Evolutionary conservation across 768 basidiomycete genomes (phyloP), one percentile per base, ranked within the genome.

Genomic region (Amanita fuliginea): DNA sequence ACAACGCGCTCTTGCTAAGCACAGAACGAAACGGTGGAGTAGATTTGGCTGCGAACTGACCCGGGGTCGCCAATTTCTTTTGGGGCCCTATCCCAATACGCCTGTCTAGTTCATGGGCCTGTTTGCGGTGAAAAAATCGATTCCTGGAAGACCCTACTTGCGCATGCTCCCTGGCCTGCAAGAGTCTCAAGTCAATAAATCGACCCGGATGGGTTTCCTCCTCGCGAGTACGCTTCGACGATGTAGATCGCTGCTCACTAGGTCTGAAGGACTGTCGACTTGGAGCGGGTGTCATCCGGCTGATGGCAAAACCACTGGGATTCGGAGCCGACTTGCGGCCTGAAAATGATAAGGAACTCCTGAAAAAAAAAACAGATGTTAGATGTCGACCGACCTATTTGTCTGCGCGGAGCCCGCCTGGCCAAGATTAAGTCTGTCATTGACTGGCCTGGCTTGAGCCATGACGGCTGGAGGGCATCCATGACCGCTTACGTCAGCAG

Each of bases 401-500:
- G 44, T 19, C 44, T 32, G n/a, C 13, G 8, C 13, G n/a, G 32
- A 2, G 18, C 4, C 6, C 47, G 22, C 36, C 37, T 40, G 18
- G 47, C 19, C 4, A 19, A 10, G 37, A 48, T 48, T 14, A 21
- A 39, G 33, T 30, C 47, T 21, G 14, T 30, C 10, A 48, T 7
- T 4, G 47, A 48, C 37, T 48, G 47, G 7, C 47, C 37, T 6
- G 36, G 39, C 9, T 28, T 22, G 35, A 48, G 47, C 47, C 47
- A 48, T 18, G 30, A n/a, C 11, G 35, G 47, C 22, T 39, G 36
- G 22, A 33, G 16, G 46, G n/a, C 7, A 14, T 21, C 46, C 46
- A 47, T 47, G 14, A 4, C 11, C 1, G 47, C 49, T 50, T 50
- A 50, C 48, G 49, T 50, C 41, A 50, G 24, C 49, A 0, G 13